These are phyloP conservation scores for Apiospora pterosperma DNA, from an alignment of 2,329 filamentous ascomycete genomes.

Conservation along the genomic window DNA sequence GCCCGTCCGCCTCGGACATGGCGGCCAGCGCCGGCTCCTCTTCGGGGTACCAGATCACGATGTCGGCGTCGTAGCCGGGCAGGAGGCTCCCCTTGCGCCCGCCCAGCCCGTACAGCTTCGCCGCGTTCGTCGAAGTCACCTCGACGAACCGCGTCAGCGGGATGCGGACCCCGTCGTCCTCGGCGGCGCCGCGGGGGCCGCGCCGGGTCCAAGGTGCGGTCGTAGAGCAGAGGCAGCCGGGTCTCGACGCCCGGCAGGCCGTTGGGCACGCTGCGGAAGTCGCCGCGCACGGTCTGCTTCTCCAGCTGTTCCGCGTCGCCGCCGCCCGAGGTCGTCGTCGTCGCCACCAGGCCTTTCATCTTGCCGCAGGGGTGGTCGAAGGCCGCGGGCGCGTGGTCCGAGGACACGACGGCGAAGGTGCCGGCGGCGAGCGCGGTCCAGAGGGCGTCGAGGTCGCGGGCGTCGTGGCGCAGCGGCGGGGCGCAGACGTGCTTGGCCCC, in stretches of 20 bases:
- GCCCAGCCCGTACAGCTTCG: constrained; percentile 55
- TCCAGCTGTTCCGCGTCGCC: too few relatives aligned
- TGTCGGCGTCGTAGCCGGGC: constrained; percentile 52
- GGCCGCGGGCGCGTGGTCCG: constrained; percentile 43
- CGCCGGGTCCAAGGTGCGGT: constrained; percentile 12
- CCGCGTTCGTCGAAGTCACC: constrained; percentile 50
- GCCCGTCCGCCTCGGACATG: neutral
- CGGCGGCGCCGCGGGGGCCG: neutral
- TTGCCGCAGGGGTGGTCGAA: constrained; percentile 24
- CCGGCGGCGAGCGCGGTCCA: constrained; percentile 48
- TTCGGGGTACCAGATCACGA: constrained; percentile 47
- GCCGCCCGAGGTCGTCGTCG: constrained; percentile 23
- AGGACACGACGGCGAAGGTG: constrained; percentile 47
- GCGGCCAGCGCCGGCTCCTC: neutral
- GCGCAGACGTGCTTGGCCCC: constrained; percentile 53
- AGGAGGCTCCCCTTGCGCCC: constrained; percentile 46
- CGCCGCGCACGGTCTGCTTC: constrained; percentile 38
- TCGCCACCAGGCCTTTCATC: constrained; percentile 30
- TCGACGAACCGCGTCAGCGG: constrained; percentile 49
- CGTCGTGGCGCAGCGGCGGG: constrained; percentile 45
- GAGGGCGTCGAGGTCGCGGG: constrained; percentile 43
- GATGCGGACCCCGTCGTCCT: constrained; percentile 26
- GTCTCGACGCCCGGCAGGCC: constrained; percentile 58
- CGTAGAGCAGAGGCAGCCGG: constrained; percentile 43
- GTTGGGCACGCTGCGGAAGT: constrained; percentile 57